phyloP scores from a whole-genome alignment of 768 basidiomycete genomes.

The Gloeopeniophorella convolvens region DNA sequence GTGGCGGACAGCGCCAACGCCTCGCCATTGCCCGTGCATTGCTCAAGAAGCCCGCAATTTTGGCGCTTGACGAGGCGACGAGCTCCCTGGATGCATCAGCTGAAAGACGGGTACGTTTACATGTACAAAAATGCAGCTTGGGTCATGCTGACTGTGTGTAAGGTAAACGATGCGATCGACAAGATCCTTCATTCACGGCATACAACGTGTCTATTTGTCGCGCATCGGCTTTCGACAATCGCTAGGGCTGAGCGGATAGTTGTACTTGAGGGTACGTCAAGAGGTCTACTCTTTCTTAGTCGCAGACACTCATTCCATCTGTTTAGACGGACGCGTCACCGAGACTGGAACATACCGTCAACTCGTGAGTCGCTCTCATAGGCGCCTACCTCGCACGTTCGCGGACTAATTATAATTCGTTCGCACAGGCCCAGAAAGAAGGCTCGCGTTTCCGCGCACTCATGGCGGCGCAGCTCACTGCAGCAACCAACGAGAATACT shows the following conservation, averaged over 20 bases:
- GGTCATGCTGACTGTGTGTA: not conserved
- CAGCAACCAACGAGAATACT: constrained; percentile 27
- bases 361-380: constrained; percentile 46
- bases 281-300: not conserved
- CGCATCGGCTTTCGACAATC: constrained; percentile 85
- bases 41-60: constrained; percentile 79
- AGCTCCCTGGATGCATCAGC: constrained; percentile 85
- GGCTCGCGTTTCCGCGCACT: constrained; percentile 79
- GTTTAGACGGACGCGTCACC: constrained; percentile 63
- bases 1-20: constrained; percentile 77
- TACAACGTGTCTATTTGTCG: constrained; percentile 86
- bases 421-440: constrained; percentile 47
- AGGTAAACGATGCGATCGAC: constrained; percentile 89
- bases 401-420: not conserved
- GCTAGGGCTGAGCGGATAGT: constrained; percentile 86
- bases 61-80: constrained; percentile 88
- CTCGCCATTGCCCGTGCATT: constrained; percentile 83
- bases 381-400: not conserved
- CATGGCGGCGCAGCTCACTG: constrained; percentile 84
- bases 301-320: not conserved
- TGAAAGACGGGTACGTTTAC: constrained; percentile 58
- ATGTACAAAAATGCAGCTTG: not conserved
- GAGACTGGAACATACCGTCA: constrained; percentile 80
- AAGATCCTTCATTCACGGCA: constrained; percentile 72
- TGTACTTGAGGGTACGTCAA: constrained; percentile 69